phyloP scores from a whole-genome alignment of 257 asterid species.

The Solanum dulcamara region DNA sequence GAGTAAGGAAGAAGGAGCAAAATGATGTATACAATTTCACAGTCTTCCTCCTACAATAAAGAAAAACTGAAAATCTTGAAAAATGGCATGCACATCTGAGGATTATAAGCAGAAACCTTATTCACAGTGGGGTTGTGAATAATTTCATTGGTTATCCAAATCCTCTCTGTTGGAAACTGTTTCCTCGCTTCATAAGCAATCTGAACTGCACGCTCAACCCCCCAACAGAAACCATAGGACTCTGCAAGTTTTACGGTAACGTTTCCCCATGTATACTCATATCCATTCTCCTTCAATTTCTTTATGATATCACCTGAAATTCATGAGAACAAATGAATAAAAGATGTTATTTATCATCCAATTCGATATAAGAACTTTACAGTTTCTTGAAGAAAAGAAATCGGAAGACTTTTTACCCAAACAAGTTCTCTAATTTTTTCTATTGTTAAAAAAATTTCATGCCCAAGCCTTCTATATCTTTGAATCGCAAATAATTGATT shows the following conservation, averaged over 20 bases:
- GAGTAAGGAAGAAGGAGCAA: background rate
- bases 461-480: background rate
- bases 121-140: slow-evolving; percentile 96
- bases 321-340: background rate
- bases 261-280: slow-evolving; percentile 78
- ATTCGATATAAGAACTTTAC: background rate
- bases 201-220: slow-evolving; percentile 98
- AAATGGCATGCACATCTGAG: background rate
- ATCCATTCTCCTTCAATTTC: slow-evolving; percentile 78
- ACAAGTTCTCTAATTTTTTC: background rate
- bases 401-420: background rate
- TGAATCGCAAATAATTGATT: background rate
- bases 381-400: background rate
- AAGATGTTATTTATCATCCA: background rate
- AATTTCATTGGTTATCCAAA: slow-evolving; percentile 90
- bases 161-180: slow-evolving; percentile 74
- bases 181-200: slow-evolving; percentile 93
- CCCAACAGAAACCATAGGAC: slow-evolving; percentile 97
- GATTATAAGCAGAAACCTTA: slow-evolving; percentile 35
- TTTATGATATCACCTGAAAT: slow-evolving; percentile 74
- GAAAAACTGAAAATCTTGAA: background rate
- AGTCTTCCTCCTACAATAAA: background rate
- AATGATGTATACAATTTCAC: background rate
- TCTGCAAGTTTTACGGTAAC: slow-evolving; percentile 92
- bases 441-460: background rate